phyloP scores from a whole-genome alignment of 2,329 filamentous ascomycete species.

The Arachnopeziza araneosa region DNA sequence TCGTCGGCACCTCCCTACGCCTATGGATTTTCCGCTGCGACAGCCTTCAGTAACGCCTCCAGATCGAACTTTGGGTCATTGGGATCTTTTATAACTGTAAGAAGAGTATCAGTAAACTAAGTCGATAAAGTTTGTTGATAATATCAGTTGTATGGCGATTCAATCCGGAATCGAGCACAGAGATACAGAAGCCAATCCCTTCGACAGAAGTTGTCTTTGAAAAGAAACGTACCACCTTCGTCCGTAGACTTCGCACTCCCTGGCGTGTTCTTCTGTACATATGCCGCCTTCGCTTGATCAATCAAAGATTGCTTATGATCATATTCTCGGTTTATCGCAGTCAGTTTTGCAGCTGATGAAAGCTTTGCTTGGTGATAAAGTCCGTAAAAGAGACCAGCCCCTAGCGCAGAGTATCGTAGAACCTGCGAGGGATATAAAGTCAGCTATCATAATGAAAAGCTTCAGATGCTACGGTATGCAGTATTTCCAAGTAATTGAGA shows the following conservation, averaged over 20 bases:
- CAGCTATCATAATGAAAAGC: background rate
- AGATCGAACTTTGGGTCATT: slow-evolving; percentile 89
- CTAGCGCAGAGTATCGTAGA: slow-evolving; percentile 92
- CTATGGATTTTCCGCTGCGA: slow-evolving; percentile 41
- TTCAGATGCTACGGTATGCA: background rate
- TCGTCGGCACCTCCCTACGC: slow-evolving; percentile 6
- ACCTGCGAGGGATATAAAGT: slow-evolving; percentile 53
- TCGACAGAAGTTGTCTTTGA: background rate
- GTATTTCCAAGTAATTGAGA: background rate
- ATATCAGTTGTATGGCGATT: background rate
- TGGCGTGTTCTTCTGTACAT: slow-evolving; percentile 66
- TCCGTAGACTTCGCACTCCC: slow-evolving; percentile 33
- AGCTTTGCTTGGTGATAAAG: slow-evolving; percentile 88
- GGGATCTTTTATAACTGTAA: slow-evolving; percentile 65
- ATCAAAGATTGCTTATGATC: slow-evolving; percentile 89
- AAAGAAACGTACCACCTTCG: slow-evolving; percentile 33
- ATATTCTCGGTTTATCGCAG: slow-evolving; percentile 74
- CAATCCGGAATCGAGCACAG: background rate
- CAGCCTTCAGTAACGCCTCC: slow-evolving; percentile 70
- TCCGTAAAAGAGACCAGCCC: slow-evolving; percentile 89
- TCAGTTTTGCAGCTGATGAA: slow-evolving; percentile 62
- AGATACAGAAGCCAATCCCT: no score
- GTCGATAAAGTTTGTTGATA: background rate
- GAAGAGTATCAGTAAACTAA: background rate
- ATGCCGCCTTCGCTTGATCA: slow-evolving; percentile 87